Conservation (phyloP, 1,139 yeast genomes). For the Suhomyces bokatorum region DNA sequence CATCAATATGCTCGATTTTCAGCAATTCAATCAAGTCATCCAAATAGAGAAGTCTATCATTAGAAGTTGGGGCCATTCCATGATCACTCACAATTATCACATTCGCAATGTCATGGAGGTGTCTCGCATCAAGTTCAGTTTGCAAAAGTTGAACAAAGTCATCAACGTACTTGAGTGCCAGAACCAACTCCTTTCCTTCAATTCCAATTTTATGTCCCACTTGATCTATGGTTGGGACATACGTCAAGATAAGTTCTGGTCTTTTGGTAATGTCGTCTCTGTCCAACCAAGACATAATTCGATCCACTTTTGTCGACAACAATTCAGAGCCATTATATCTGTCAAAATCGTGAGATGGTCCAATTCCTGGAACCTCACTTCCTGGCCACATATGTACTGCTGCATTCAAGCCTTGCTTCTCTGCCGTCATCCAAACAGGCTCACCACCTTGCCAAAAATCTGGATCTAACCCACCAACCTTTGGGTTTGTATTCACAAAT, state of each 20-base stretch:
- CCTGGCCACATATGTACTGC: slow-evolving; percentile 99
- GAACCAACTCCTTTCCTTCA: slow-evolving; percentile 54
- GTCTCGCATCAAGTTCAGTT: slow-evolving; percentile 51
- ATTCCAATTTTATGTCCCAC: slow-evolving; percentile 75
- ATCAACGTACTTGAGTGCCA: slow-evolving; percentile 66
- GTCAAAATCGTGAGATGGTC: slow-evolving; percentile 53
- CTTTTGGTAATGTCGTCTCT: slow-evolving; percentile 44
- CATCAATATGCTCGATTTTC: slow-evolving; percentile 65
- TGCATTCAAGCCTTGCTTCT: slow-evolving; percentile 58
- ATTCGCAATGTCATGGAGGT: slow-evolving; percentile 66
- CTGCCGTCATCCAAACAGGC: slow-evolving; percentile 83
- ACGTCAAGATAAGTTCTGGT: slow-evolving; percentile 78
- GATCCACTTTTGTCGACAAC: slow-evolving; percentile 53
- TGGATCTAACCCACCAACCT: slow-evolving; percentile 54
- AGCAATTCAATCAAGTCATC: slow-evolving; percentile 64
- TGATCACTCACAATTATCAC: slow-evolving; percentile 83
- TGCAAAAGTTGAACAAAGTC: slow-evolving; percentile 53
- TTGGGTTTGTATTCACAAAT: slow-evolving; percentile 65
- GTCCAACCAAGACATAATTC: slow-evolving; percentile 71
- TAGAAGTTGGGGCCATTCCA: slow-evolving; percentile 89
- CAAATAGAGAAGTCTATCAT: slow-evolving; percentile 60
- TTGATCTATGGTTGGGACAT: slow-evolving; percentile 79
- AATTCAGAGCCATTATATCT: slow-evolving; percentile 64
- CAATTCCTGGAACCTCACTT: slow-evolving; percentile 63
- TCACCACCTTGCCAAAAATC: slow-evolving; percentile 85